Base-by-base conservation (phyloP, 176 grass and related monocot species). In the Aegilops umbellulata region DNA sequence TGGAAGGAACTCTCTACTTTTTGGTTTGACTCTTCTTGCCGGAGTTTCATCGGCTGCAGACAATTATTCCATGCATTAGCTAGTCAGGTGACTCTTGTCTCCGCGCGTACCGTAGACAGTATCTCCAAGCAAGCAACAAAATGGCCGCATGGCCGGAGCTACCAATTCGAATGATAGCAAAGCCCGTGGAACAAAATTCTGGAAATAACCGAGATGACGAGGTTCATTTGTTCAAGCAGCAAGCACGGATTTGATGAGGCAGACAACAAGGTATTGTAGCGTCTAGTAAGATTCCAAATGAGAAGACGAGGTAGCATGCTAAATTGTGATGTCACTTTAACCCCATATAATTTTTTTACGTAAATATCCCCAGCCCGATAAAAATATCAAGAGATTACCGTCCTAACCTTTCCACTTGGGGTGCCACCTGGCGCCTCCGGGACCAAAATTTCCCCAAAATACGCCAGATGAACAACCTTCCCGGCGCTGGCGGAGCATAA, bases 401-500 rank as follows among this genome's bases (percentile, higher is more conserved):
- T 65, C 60, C 30, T 53, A 32, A 27, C 17, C 3, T 7, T 89
- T 80, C 8, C 66, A 78, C 25, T 76, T 46, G 49, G 31, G 42
- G 20, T 34, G 77, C 66, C 72, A 65, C n/a, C 74, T 76, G 72
- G 74, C 61, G 25, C 34, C 1, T 26, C 34, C 26, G 72, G 64
- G 51, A 27, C 39, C 77, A 82, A 83, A 66, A 35, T 47, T 60
- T 60, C 44, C 84, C 75, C 75, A 80, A 62, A 84, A 87, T 47
- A 44, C 11, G 38, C 32, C 35, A 36, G 76, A 87, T 9, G 3
- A 61, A 81, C 44, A 17, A 10, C 60, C 15, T 53, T 67, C 67
- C 10, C 47, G 60, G 68, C 44, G 34, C 83, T 87, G 80, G 61
- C 46, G 68, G 68, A 76, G 71, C 85, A 84, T 91, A 76, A 91